phyloP scores from a whole-genome alignment of 495 filamentous ascomycete genomes.

The Lindgomyces ingoldianus region DNA sequence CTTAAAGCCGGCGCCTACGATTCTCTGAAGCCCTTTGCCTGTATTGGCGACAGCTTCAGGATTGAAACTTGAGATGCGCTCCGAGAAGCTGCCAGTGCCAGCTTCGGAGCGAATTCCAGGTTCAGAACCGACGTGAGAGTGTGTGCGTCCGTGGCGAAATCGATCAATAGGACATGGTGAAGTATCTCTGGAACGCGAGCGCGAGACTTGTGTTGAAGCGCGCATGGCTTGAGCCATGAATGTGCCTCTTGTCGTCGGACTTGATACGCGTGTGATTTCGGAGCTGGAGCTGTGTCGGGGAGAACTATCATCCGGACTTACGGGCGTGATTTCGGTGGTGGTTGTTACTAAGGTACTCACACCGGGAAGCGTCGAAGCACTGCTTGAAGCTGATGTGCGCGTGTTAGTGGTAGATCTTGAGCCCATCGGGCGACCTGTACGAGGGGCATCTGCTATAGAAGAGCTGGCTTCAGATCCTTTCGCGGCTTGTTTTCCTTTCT shows the following conservation, averaged over 20 bases:
- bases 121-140: slow-evolving; percentile 16
- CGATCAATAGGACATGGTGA: not conserved
- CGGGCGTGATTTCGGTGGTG: slow-evolving; percentile 4
- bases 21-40: slow-evolving; percentile 64
- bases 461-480: not conserved
- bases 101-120: not conserved
- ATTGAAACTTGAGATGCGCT: slow-evolving; percentile 19
- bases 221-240: slow-evolving; percentile 37
- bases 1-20: slow-evolving; percentile 69
- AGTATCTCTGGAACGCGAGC: not conserved
- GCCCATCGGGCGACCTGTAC: slow-evolving; percentile 10
- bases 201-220: slow-evolving; percentile 26
- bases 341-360: slow-evolving; percentile 2
- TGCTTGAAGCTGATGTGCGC: slow-evolving; percentile 13
- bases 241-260: slow-evolving; percentile 5
- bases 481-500: too few species aligned
- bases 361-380: slow-evolving; percentile 25
- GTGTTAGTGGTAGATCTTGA: slow-evolving; percentile 6
- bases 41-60: slow-evolving; percentile 59
- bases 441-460: slow-evolving; percentile 9
- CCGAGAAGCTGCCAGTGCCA: slow-evolving; percentile 14
- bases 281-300: slow-evolving; percentile 16
- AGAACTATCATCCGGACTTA: not conserved
- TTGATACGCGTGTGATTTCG: slow-evolving; percentile 3
- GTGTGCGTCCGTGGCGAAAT: slow-evolving; percentile 2